Evolutionary conservation across 1,284 basidiomycete genomes (phyloP), one percentile per base, ranked within the genome.

Genomic region (Takashimella koratensis): DNA sequence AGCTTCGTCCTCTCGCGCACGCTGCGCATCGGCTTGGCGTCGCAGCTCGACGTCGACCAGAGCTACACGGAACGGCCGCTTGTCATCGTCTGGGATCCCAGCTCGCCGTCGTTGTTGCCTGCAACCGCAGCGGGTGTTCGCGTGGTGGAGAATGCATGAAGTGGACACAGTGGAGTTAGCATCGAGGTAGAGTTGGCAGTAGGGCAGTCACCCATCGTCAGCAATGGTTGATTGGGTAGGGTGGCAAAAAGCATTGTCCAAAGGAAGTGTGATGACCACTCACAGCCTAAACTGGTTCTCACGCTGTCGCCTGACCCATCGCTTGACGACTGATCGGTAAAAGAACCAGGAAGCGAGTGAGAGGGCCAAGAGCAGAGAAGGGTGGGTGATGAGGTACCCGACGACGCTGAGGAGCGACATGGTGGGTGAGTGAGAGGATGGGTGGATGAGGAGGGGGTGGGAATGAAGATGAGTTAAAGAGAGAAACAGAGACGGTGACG

Each of bases 31-130:
- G 25, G 57, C 53, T 12, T 56, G 59, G 23, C 53, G 46, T n/a
- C 40, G 22, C 21, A 55, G 59, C 56, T 60, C 55, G 20, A 56
- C 59, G 0, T 55, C 59, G 3, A 56, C 55, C 12, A 51, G 48
- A 8, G 59, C 59, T 21, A 60, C 44, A 20, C 57, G 45, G 55
- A 55, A 60, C 11, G 59, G 59, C 5, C 59, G 55, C 40, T 48
- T 57, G 44, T 60, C 59, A 22, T 30, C 47, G 47, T 60, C 59
- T 3, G 59, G 59, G 23, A 60, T 60, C 25, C 59, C 59, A 4
- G 59, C 59, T 45, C 55, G 56, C 21, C 59, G 51, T 21, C 59
- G 59, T 41, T 57, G 51, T 11, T 60, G 55, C 4, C 59, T 60
- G 20, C 10, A 43, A n/a, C 20, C 30, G 16, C 8, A n/a, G n/a